Evolutionary conservation across 768 basidiomycete species (phyloP), one percentile per base, ranked within the genome.

Genomic region (Nevesoporus exiguus): DNA sequence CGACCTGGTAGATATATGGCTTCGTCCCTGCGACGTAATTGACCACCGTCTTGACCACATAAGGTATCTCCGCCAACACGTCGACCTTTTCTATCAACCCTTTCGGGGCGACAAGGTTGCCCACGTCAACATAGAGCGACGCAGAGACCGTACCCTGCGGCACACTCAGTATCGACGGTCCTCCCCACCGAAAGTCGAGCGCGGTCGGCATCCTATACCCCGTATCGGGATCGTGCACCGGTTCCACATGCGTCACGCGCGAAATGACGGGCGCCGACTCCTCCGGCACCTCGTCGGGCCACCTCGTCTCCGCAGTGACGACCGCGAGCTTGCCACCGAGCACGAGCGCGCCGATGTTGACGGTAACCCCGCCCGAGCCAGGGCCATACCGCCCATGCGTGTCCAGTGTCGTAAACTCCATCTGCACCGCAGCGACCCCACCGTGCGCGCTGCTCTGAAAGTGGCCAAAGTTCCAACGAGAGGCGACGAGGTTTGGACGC

Each of bases 21-120:
- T 95, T 94, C 21, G 91, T 93, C 37, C 92, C 90, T 36, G 94
- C 85, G 34, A 93, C 93, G 64, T 96, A 96, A 65, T 87, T 92
- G 60, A 99, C 85, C 57, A 93, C 87, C 71, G 93, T 84, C 76
- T 93, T 93, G 69, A 99, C 74, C 51, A 96, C 84, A 56, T 87
- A 85, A 11, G 97, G 97, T 59, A 97, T 91, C 75, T 99, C 95
- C 6, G 90, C 94, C 9, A 99, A 80, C 3, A 98, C 85, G 64
- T 99, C 94, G 25, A 98, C 91, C 72, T 96, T 94, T 71, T 93
- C 91, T 47, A 95, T 80, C 61, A 97, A 74, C 1, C 92, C 93
- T 36, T 82, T 83, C 14, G 84, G 83, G n/a, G 73, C 68, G 51
- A 74, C 70, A 25, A 81, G 72, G 47, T 73, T 68, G 24, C 90